Percentiles rank a stretch among this genome's conserved stretches.
These are phyloP conservation scores for Myxozyma melibiosi DNA, from an alignment of 805 yeast genomes.

Conservation along the genomic window DNA sequence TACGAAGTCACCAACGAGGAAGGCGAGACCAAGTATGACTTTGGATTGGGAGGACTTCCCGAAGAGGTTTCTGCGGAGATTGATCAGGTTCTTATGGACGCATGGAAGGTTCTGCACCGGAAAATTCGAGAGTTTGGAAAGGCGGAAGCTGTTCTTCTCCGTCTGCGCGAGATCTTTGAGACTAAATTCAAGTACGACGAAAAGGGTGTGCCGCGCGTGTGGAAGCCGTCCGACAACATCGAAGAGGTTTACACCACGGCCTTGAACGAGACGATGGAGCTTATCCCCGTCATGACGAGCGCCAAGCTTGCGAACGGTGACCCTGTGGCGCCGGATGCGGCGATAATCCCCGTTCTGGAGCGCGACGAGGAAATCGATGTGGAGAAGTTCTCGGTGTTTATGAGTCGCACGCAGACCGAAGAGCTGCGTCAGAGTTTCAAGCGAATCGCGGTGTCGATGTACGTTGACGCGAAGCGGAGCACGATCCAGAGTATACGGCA, in stretches of 20 bases:
- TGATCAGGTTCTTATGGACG: constrained; percentile 51
- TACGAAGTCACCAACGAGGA: constrained; percentile 16
- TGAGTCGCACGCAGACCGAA: constrained; percentile 59
- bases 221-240: constrained; percentile 73
- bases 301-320: constrained; percentile 55
- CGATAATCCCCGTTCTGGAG: constrained; percentile 12
- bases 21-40: constrained; percentile 50
- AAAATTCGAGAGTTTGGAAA: constrained; percentile 62
- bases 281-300: constrained; percentile 60
- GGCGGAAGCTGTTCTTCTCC: constrained; percentile 64
- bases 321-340: constrained; percentile 36
- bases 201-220: constrained; percentile 77
- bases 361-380: constrained; percentile 29
- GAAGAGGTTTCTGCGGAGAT: constrained; percentile 49
- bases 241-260: constrained; percentile 66
- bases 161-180: constrained; percentile 80
- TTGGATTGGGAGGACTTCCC: constrained; percentile 58
- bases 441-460: constrained; percentile 75
- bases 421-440: constrained; percentile 62
- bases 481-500: constrained; percentile 73
- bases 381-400: constrained; percentile 57
- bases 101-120: constrained; percentile 68
- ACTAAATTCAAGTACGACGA: constrained; percentile 80
- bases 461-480: constrained; percentile 86
- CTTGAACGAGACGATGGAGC: constrained; percentile 55